A percentile compares a stretch with the other conserved stretches of the same genome.
phyloP scores from a whole-genome alignment of 1,284 basidiomycete species.

The Fomes fomentarius region DNA sequence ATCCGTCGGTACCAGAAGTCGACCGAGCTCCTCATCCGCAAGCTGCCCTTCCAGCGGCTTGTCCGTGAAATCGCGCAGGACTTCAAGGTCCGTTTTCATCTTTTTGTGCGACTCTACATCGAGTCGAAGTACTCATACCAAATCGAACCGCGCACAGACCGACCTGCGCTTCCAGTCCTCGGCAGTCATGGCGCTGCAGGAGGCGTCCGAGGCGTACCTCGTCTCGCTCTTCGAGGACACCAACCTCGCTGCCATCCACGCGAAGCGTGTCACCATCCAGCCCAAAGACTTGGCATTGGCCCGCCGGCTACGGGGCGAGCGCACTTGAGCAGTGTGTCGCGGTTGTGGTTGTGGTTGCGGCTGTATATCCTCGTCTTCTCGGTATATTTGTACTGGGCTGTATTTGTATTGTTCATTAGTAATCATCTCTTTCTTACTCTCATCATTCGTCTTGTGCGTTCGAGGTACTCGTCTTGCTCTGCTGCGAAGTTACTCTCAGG shows the following conservation, averaged over 20 bases:
- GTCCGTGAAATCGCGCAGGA: slow-evolving; percentile 77
- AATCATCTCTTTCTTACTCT: slow-evolving; percentile 11
- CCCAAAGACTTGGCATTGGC: slow-evolving; percentile 64
- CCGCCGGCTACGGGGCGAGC: slow-evolving; percentile 35
- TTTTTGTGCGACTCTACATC: no score
- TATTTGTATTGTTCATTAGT: slow-evolving; percentile 30
- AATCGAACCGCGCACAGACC: slow-evolving; percentile 60
- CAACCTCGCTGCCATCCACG: slow-evolving; percentile 76
- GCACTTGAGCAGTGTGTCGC: slow-evolving; percentile 20
- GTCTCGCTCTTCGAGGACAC: slow-evolving; percentile 79
- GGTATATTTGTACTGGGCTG: slow-evolving; percentile 21
- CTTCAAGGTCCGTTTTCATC: slow-evolving; percentile 59
- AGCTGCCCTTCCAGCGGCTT: slow-evolving; percentile 79
- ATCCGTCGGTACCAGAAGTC: slow-evolving; percentile 87
- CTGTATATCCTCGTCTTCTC: slow-evolving; percentile 8
- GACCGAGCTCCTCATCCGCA: slow-evolving; percentile 78
- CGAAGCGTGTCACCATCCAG: slow-evolving; percentile 76
- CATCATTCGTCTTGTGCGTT: neutral
- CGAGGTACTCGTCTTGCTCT: neutral
- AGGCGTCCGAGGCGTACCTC: slow-evolving; percentile 79
- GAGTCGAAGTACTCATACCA: no score
- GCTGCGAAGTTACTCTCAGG: no score
- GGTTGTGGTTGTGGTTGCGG: neutral
- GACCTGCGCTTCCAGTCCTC: slow-evolving; percentile 79
- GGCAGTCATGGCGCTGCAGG: slow-evolving; percentile 76